Base-by-base conservation (phyloP, 768 basidiomycete species). In the Pleurotus citrinopileatus region DNA sequence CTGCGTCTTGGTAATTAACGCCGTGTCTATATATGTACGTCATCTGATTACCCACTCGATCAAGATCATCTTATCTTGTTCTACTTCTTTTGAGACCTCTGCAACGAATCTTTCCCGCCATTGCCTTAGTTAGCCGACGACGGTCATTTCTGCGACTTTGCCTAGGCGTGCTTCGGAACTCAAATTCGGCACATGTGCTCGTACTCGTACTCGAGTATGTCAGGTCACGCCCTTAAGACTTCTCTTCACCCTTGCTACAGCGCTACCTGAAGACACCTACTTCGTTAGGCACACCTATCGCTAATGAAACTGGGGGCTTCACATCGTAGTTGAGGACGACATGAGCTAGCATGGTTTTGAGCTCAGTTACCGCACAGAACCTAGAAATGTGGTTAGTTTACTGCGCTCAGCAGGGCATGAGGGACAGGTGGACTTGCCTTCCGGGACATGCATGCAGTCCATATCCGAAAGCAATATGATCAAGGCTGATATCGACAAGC, bases 401-500 rank as follows among this genome's bases (percentile, higher is more conserved):
- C 32, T 2, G 1, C n/a, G 32, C 2, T 10, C 32, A 3, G n/a
- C 32, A 10, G 32, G 32, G 1, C 3, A 34, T 3, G n/a, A 34
- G 15, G n/a, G 1, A n/a, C 32, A n/a, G n/a, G n/a, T 3, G 32
- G 3, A 34, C 32, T 3, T 3, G 65, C 62, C 64, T 19, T 19
- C 26, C 50, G 25, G 45, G 45, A 32, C 50, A 73, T 15, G 70
- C 69, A 54, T 73, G 70, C 23, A 65, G 61, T 9, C 74, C 74
- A 42, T 64, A 60, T 12, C 77, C 75, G 59, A 79, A 79, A 1
- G 65, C 53, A 22, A 77, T 43, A 53, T 63, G 77, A 4, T 68
- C 64, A 7, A 59, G 54, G 59, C 62, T 27, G 32, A 63, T 52
- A 26, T 72, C 62, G 12, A 70, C 67, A 20, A 71, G 73, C 40